phyloP scores from a whole-genome alignment of 495 filamentous ascomycete species.

The Xylaria flabelliformis region DNA sequence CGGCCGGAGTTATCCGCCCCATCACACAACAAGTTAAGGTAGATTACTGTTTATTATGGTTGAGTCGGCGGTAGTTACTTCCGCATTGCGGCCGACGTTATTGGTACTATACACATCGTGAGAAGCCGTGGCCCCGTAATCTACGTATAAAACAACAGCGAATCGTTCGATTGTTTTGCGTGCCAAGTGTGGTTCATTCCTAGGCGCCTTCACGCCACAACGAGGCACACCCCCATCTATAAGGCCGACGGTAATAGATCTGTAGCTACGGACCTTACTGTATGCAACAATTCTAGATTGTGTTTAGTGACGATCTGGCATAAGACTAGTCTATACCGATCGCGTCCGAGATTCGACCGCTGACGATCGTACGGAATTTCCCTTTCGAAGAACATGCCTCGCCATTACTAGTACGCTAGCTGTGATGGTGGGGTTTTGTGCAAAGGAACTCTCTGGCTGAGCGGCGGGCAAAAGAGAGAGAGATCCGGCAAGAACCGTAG shows the following conservation, averaged over 20 bases:
- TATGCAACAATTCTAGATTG: background rate
- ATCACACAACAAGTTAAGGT: background rate
- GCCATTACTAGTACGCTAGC: background rate
- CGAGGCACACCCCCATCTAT: background rate
- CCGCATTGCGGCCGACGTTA: background rate
- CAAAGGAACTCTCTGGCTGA: background rate
- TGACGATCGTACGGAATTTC: constrained; percentile 9
- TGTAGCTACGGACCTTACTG: background rate
- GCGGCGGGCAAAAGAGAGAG: constrained; percentile 8
- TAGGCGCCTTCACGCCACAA: constrained; percentile 4
- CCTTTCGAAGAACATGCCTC: constrained; percentile 11
- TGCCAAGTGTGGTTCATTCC: background rate
- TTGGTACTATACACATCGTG: background rate
- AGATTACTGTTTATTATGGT: background rate
- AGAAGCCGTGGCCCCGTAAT: background rate
- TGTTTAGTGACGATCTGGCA: background rate
- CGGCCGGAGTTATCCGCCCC: background rate
- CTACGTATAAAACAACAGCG: background rate
- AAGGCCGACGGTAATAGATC: background rate
- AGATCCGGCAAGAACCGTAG: background rate
- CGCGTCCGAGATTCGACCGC: background rate
- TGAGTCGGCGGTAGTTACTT: constrained; percentile 2
- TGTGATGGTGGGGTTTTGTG: background rate
- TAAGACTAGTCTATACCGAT: background rate
- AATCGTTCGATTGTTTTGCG: constrained; percentile 9